A percentile compares a stretch with the other conserved stretches of the same genome.
Evolutionary conservation across 2,329 filamentous ascomycete species (phyloP).

Genomic region (Pseudohalonectria lignicola): DNA sequence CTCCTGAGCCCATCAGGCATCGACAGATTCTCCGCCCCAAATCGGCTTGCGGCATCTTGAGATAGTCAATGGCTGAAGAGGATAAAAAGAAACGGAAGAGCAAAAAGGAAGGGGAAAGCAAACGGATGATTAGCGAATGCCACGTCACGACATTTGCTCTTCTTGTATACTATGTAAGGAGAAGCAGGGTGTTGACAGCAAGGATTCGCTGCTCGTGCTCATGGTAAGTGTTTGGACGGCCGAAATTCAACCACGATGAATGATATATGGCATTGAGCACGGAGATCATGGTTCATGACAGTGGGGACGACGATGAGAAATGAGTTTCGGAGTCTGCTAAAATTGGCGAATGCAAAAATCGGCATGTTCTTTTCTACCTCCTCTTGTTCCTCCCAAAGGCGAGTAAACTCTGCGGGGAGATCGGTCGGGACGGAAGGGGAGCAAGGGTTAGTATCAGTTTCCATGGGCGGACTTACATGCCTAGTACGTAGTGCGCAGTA

Average conservation of each 20-base stretch:
- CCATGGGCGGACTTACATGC: too few species aligned
- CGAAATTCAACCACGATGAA: background rate
- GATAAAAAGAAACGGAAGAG: background rate
- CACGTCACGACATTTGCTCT: too few species aligned
- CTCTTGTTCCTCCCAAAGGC: background rate
- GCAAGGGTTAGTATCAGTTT: background rate
- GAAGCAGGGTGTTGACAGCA: background rate
- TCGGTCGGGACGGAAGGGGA: background rate
- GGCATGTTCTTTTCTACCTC: background rate
- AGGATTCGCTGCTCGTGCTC: too few species aligned
- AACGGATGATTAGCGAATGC: too few species aligned
- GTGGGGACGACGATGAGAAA: background rate
- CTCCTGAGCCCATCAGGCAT: too few species aligned
- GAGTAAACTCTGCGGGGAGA: background rate
- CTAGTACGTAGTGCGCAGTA: too few species aligned
- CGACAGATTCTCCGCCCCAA: too few species aligned
- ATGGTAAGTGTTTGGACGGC: background rate
- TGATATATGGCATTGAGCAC: background rate
- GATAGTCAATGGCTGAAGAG: too few species aligned
- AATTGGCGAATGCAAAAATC: background rate
- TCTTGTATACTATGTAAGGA: background rate
- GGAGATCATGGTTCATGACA: background rate
- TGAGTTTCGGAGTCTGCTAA: too few species aligned
- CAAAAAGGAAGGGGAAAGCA: slow-evolving; percentile 2
- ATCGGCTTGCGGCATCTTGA: too few species aligned